These are phyloP conservation scores for Balakata baccata DNA, from an alignment of 345 rosid species.

Conservation along the genomic window DNA sequence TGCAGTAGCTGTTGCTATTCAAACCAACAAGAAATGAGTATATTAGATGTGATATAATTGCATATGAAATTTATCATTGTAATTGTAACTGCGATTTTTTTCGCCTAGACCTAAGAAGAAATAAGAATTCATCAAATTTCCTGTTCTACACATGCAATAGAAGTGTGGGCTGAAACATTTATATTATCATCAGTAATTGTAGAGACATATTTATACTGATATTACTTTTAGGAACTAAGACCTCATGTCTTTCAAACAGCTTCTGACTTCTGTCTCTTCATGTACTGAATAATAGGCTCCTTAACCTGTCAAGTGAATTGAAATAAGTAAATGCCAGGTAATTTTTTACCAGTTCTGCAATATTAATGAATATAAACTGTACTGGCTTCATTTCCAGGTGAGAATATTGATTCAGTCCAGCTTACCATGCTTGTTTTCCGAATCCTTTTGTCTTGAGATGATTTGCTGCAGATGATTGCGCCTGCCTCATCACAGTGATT, in stretches of 20 bases:
- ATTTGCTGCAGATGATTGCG: slow-evolving; percentile 40
- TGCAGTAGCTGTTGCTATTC: too few relatives aligned
- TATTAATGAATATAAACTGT: background rate
- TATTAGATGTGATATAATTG: too few relatives aligned
- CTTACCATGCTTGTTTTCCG: slow-evolving; percentile 86
- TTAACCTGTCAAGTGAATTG: slow-evolving; percentile 49
- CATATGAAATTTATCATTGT: background rate
- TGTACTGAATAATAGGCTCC: slow-evolving; percentile 78
- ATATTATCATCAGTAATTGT: background rate
- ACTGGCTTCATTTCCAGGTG: too few relatives aligned
- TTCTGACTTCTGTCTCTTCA: slow-evolving; percentile 78
- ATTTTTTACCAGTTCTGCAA: background rate
- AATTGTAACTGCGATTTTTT: background rate
- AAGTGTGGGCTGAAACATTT: background rate
- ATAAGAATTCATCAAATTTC: background rate
- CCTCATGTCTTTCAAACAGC: slow-evolving; percentile 28
- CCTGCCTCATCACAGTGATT: slow-evolving; percentile 42
- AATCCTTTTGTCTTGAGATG: slow-evolving; percentile 57
- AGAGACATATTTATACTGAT: background rate
- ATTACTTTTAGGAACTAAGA: background rate
- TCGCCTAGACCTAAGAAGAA: background rate
- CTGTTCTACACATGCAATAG: background rate
- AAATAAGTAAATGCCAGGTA: background rate
- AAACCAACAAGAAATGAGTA: too few relatives aligned
- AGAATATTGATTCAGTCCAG: too few relatives aligned